phyloP scores from a whole-genome alignment of 768 basidiomycete species.

The Megacollybia marginata region DNA sequence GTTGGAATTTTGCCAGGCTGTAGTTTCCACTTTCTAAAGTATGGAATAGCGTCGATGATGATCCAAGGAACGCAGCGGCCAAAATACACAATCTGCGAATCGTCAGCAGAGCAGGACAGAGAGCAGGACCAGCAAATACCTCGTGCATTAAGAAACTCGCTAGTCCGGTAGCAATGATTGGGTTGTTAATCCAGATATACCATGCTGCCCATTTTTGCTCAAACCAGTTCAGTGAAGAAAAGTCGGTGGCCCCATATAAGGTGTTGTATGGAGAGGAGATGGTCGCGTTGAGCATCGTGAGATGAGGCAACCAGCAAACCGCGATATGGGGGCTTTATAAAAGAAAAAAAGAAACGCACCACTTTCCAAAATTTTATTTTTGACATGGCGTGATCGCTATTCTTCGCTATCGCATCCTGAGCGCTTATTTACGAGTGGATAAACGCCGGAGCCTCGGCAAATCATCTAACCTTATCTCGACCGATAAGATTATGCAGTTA shows the following conservation, averaged over 20 bases:
- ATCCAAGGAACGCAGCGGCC: slow-evolving; percentile 94
- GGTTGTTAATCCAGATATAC: slow-evolving; percentile 86
- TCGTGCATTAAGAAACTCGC: slow-evolving; percentile 93
- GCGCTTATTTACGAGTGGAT: too few species aligned
- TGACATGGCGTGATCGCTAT: background rate
- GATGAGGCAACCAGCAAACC: slow-evolving; percentile 24
- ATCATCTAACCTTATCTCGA: too few species aligned
- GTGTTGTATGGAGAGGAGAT: slow-evolving; percentile 23
- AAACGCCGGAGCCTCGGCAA: too few species aligned
- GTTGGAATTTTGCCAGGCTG: slow-evolving; percentile 84
- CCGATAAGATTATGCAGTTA: too few species aligned
- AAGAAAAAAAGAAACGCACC: background rate
- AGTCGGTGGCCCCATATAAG: slow-evolving; percentile 54
- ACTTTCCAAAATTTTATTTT: background rate
- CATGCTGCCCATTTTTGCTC: slow-evolving; percentile 81
- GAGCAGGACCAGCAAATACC: slow-evolving; percentile 30
- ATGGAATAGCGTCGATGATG: slow-evolving; percentile 89
- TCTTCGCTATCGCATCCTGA: too few species aligned
- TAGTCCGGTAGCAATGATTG: slow-evolving; percentile 86
- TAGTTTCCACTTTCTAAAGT: slow-evolving; percentile 91
- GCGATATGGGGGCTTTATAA: background rate
- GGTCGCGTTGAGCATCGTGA: slow-evolving; percentile 29
- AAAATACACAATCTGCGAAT: slow-evolving; percentile 82
- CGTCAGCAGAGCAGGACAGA: background rate
- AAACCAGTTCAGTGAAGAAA: slow-evolving; percentile 54